phyloP scores from a whole-genome alignment of 129 eudicot genomes.

The Kitagawia praeruptora region DNA sequence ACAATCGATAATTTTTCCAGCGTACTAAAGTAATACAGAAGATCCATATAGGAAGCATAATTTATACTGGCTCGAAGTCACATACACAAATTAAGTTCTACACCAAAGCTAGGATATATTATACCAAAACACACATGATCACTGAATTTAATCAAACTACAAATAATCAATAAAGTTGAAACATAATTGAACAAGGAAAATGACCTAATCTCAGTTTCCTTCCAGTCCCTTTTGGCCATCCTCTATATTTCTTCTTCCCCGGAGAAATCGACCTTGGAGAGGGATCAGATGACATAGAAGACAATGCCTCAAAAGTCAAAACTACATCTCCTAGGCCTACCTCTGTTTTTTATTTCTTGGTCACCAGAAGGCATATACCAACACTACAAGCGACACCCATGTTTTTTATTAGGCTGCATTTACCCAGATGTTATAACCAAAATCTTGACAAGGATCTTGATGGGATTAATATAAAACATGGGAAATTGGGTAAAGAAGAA shows the following conservation, averaged over 20 bases:
- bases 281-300: slow-evolving; percentile 32
- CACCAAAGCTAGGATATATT: background rate
- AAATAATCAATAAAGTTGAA: background rate
- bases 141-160: too few relatives aligned
- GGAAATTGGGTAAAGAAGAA: too few relatives aligned
- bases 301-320: slow-evolving; percentile 48
- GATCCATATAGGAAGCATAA: background rate
- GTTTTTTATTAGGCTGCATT: slow-evolving; percentile 27
- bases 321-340: slow-evolving; percentile 70
- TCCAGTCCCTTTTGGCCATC: slow-evolving; percentile 87
- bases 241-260: slow-evolving; percentile 34
- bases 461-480: too few relatives aligned
- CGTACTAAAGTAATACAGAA: too few relatives aligned
- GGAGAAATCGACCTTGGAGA: slow-evolving; percentile 37
- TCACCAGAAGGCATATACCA: slow-evolving; percentile 26
- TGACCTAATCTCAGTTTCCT: slow-evolving; percentile 55
- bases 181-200: slow-evolving; percentile 1
- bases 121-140: too few relatives aligned
- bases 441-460: background rate
- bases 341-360: slow-evolving; percentile 72
- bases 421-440: background rate
- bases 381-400: slow-evolving; percentile 21
- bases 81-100: background rate
- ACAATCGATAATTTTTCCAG: too few relatives aligned
- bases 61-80: background rate